Conservation (phyloP, 2,329 filamentous ascomycete genomes). For the Emmonsiellopsis sp. region DNA sequence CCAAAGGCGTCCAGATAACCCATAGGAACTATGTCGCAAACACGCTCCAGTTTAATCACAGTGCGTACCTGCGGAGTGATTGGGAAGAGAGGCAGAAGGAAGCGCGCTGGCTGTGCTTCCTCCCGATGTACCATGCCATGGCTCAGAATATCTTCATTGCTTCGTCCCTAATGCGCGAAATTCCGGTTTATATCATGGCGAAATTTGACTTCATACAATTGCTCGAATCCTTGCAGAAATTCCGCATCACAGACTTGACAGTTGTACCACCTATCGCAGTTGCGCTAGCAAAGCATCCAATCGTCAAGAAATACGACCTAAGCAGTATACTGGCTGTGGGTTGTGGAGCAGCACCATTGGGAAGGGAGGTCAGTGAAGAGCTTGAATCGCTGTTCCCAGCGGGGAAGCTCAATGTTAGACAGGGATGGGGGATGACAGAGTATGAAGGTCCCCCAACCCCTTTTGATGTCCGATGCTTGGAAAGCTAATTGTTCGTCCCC, state of each 20-base stretch:
- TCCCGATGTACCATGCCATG: slow-evolving; percentile 69
- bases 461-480: not conserved
- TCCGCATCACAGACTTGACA: slow-evolving; percentile 55
- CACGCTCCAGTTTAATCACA: slow-evolving; percentile 48
- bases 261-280: slow-evolving; percentile 70
- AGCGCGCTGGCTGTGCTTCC: slow-evolving; percentile 51
- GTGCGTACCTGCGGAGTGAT: slow-evolving; percentile 39
- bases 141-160: slow-evolving; percentile 63
- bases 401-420: slow-evolving; percentile 45
- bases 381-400: slow-evolving; percentile 48
- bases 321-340: slow-evolving; percentile 51
- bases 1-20: slow-evolving; percentile 76
- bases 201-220: slow-evolving; percentile 67
- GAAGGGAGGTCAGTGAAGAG: slow-evolving; percentile 47
- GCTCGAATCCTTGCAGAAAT: slow-evolving; percentile 58
- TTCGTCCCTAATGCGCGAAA: slow-evolving; percentile 44
- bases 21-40: slow-evolving; percentile 70
- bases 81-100: slow-evolving; percentile 35
- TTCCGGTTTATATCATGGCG: slow-evolving; percentile 68
- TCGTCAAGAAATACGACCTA: slow-evolving; percentile 57
- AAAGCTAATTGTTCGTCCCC: not conserved
- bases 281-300: slow-evolving; percentile 61
- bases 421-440: slow-evolving; percentile 88
- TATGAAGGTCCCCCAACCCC: slow-evolving; percentile 23
- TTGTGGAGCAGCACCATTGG: slow-evolving; percentile 61